These are phyloP conservation scores for Pulveroboletus ravenelii DNA, from an alignment of 768 basidiomycete genomes.

Conservation along the genomic window DNA sequence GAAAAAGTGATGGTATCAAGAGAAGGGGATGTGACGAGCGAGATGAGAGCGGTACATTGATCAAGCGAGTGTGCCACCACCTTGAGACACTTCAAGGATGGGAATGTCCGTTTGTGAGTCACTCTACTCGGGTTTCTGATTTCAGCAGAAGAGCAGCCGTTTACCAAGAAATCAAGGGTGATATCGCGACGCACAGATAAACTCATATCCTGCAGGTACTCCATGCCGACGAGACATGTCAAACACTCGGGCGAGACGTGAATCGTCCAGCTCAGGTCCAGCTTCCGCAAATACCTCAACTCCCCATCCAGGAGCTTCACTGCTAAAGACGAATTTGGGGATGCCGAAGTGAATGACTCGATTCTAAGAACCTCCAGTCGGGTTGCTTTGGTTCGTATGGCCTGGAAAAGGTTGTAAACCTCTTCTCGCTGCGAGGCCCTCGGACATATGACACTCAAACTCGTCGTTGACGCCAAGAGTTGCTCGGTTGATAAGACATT, in stretches of 20 bases:
- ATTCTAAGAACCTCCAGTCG: slow-evolving; percentile 17
- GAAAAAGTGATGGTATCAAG: slow-evolving; percentile 22
- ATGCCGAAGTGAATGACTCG: slow-evolving; percentile 19
- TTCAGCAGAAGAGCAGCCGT: slow-evolving; percentile 3
- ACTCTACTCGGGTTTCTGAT: not conserved
- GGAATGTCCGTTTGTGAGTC: slow-evolving; percentile 14
- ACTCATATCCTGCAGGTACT: slow-evolving; percentile 21
- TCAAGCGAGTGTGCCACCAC: slow-evolving; percentile 23
- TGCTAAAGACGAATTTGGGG: slow-evolving; percentile 6
- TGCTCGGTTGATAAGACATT: slow-evolving; percentile 16
- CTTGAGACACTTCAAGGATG: slow-evolving; percentile 21
- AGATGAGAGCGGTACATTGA: slow-evolving; percentile 26
- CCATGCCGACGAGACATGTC: slow-evolving; percentile 17
- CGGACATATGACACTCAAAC: slow-evolving; percentile 23
- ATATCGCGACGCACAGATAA: slow-evolving; percentile 20
- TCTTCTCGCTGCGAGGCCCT: slow-evolving; percentile 14
- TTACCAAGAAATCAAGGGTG: slow-evolving; percentile 7
- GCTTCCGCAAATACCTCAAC: slow-evolving; percentile 19
- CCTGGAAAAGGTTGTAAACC: slow-evolving; percentile 21
- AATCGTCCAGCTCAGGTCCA: slow-evolving; percentile 24
- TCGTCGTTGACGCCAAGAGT: slow-evolving; percentile 16
- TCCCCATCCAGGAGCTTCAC: slow-evolving; percentile 15
- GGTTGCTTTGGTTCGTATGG: slow-evolving; percentile 19
- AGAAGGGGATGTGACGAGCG: slow-evolving; percentile 20
- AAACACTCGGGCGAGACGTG: slow-evolving; percentile 22